Percentiles rank a stretch among this genome's conserved stretches.
These are phyloP conservation scores for Fusarium neocosmosporiellum DNA, from an alignment of 2,329 filamentous ascomycete genomes.

Conservation along the genomic window DNA sequence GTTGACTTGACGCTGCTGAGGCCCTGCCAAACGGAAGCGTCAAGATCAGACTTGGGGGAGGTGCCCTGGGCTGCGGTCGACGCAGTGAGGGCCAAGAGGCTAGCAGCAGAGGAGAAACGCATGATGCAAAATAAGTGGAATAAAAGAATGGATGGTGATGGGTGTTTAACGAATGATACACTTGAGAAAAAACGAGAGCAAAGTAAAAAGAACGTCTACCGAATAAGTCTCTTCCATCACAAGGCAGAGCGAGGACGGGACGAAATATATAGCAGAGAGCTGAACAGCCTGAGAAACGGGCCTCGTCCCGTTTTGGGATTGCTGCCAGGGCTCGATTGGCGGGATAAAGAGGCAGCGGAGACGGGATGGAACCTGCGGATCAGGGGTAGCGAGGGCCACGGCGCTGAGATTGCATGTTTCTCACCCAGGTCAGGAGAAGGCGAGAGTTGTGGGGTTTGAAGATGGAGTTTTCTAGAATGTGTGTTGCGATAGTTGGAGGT, in stretches of 20 bases:
- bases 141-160: neutral
- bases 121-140: conserved; percentile 27
- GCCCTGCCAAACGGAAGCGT: conserved; percentile 45
- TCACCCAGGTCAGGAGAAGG: neutral
- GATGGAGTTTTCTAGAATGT: neutral
- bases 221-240: conserved; percentile 7
- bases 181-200: conserved; percentile 4
- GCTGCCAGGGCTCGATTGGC: neutral
- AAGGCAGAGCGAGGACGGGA: neutral
- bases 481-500: neutral
- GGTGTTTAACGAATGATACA: conserved; percentile 11
- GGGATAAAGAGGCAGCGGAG: conserved; percentile 15
- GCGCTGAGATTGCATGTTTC: neutral
- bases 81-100: conserved; percentile 38
- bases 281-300: neutral
- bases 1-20: conserved; percentile 23
- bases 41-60: conserved; percentile 41
- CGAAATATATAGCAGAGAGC: conserved; percentile 8
- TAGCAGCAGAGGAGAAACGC: conserved; percentile 38
- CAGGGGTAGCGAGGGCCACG: conserved; percentile 1
- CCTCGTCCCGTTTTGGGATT: neutral
- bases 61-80: conserved; percentile 35
- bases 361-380: conserved; percentile 1
- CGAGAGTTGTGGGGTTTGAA: neutral
- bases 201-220: conserved; percentile 19